Evolutionary conservation across 257 asterid species (phyloP).

Genomic region (Euphrasia confusa): DNA sequence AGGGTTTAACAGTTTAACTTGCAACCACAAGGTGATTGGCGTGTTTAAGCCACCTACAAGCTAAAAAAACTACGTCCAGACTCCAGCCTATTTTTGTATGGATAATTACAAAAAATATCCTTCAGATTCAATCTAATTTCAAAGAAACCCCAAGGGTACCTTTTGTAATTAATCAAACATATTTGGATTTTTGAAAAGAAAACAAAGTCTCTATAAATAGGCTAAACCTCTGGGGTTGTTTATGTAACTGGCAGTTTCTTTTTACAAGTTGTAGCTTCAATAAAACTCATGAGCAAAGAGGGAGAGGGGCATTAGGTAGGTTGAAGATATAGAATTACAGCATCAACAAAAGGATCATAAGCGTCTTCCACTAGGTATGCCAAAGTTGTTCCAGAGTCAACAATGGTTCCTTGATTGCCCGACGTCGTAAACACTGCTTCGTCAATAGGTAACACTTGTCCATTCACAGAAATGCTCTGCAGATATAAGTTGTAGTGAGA

Average conservation of each 20-base stretch:
- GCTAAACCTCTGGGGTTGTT: neutral
- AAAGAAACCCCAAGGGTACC: neutral
- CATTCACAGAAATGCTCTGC: constrained; percentile 30
- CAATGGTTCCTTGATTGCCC: constrained; percentile 30
- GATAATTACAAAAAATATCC: neutral
- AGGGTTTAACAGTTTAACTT: neutral
- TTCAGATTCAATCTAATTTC: neutral
- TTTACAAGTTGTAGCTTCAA: neutral
- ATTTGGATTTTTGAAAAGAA: neutral
- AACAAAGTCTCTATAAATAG: neutral
- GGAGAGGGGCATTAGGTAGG: neutral
- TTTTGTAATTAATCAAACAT: neutral
- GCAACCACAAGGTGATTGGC: neutral
- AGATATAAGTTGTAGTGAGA: constrained; percentile 32
- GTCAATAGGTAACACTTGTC: constrained; percentile 29
- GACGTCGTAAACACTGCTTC: constrained; percentile 27
- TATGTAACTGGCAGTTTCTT: neutral
- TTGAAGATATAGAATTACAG: constrained; percentile 5
- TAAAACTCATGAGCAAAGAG: neutral
- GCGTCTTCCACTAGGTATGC: constrained; percentile 8
- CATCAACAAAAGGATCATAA: constrained; percentile 16
- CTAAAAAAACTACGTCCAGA: no score
- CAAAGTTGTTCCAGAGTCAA: constrained; percentile 29
- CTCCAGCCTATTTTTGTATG: neutral
- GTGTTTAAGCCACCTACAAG: no score